Evolutionary conservation across 2,329 filamentous ascomycete genomes (phyloP).

Genomic region (Cytospora schulzeri): DNA sequence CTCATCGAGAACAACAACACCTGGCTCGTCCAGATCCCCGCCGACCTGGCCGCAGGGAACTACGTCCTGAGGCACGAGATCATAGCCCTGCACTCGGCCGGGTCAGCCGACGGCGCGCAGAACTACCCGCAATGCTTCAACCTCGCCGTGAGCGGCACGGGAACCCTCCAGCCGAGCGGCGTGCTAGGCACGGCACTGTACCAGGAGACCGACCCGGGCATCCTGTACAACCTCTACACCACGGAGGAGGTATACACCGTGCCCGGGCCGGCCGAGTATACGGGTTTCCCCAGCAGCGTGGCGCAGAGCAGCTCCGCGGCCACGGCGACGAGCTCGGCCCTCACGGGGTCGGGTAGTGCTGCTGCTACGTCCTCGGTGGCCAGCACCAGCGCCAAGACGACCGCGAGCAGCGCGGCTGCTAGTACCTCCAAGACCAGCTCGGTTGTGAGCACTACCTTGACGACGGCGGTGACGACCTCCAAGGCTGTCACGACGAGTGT

Average conservation of each 20-base stretch:
- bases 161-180: constrained; percentile 45
- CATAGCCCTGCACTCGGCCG: constrained; percentile 47
- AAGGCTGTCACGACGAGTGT: constrained; percentile 15
- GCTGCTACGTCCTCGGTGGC: not conserved
- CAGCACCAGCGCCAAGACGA: constrained; percentile 17
- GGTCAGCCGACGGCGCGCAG: constrained; percentile 44
- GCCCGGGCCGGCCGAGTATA: constrained; percentile 28
- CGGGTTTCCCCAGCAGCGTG: constrained; percentile 31
- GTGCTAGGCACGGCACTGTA: constrained; percentile 55
- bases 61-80: constrained; percentile 51
- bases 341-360: constrained; percentile 2
- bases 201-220: constrained; percentile 53
- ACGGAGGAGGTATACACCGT: constrained; percentile 24
- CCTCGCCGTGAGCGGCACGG: constrained; percentile 46
- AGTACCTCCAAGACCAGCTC: constrained; percentile 8
- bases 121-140: constrained; percentile 56
- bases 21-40: constrained; percentile 47
- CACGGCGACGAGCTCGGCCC: constrained; percentile 26
- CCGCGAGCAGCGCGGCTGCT: not conserved
- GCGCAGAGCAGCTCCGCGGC: constrained; percentile 28
- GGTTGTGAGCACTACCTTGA: constrained; percentile 6
- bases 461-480: constrained; percentile 10
- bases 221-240: constrained; percentile 56
- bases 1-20: constrained; percentile 49
- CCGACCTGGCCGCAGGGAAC: constrained; percentile 43